A percentile compares a stretch with the other conserved stretches of the same genome.
These are phyloP conservation scores for Pythium rhizo-oryzae DNA, from an alignment of 352 stramenopile species.

Conservation along the genomic window DNA sequence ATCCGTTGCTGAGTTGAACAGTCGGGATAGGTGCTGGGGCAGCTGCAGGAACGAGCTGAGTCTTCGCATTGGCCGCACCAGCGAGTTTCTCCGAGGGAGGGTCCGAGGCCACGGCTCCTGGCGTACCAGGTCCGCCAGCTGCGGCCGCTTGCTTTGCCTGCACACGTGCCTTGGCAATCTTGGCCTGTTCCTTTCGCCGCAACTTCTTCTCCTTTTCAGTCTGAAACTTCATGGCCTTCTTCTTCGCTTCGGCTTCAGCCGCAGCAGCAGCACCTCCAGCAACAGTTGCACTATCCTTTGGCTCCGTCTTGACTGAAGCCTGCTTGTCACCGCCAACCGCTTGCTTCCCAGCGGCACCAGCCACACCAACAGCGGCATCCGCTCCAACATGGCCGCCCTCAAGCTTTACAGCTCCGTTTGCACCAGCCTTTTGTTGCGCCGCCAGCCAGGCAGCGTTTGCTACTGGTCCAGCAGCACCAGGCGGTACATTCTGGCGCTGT, in stretches of 20 bases:
- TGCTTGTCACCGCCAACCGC: constrained; percentile 3
- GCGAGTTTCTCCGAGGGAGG: not conserved
- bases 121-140: constrained; percentile 1
- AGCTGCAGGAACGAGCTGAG: constrained; percentile 13
- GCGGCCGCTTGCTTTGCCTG: constrained; percentile 70
- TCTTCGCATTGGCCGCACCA: constrained; percentile 11
- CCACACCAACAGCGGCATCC: constrained; percentile 1
- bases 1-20: constrained; percentile 54
- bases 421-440: constrained; percentile 27
- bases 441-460: constrained; percentile 29
- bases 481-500: constrained; percentile 17
- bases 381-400: constrained; percentile 14
- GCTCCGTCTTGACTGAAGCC: constrained; percentile 14
- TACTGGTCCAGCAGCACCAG: constrained; percentile 4
- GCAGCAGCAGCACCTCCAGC: not conserved
- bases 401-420: constrained; percentile 13
- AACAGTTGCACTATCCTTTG: constrained; percentile 17
- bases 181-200: constrained; percentile 79
- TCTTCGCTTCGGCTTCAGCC: constrained; percentile 42
- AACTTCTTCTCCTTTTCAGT: constrained; percentile 90
- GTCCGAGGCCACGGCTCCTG: not conserved
- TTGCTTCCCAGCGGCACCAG: constrained; percentile 18
- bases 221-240: constrained; percentile 77
- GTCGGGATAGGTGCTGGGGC: constrained; percentile 16
- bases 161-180: constrained; percentile 73